Base-by-base conservation (phyloP, 257 asterid genomes). In the Cordia subcordata region DNA sequence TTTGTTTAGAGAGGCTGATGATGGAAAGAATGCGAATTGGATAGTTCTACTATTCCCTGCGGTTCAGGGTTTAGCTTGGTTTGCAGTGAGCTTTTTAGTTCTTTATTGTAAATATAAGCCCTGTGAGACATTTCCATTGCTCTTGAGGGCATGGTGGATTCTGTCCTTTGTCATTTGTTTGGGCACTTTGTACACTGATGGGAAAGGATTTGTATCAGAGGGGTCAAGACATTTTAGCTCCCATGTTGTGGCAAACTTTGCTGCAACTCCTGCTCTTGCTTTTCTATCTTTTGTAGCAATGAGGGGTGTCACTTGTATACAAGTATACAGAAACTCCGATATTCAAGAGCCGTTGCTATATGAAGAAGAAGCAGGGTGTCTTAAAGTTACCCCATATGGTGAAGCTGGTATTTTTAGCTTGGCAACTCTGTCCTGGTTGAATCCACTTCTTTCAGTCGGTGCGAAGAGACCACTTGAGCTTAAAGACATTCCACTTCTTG, bases 401-500 rank as follows among this genome's bases (percentile, higher is more conserved):
- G 93, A 93, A 61, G 99, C 99, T 56, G 94, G 99, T 5, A 11
- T 93, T 66, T 74, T 89, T 55, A 89, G 99, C 72, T 79, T 93
- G 73, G 81, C 71, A 60, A 82, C 95, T 65, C 94, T 93, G 66
- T 93, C 97, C 52, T 93, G 99, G 99, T 61, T 93, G 75, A 86
- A 86, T 68, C 96, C 95, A 45, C 95, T 93, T 65, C 97, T 93
- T 60, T 89, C 99, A 10, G 68, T 64, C 0, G 99, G 99, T 60
- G 94, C 95, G 27, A 93, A 82, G 74, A 89, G 94, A 62, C 97
- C 99, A 0, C 95, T 93, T 18, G 99, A 93, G 57, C 85, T 93
- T 17, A 93, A 81, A 65, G 97, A 93, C 45, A 85, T 91, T 44
- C 96, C 98, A 1, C 77, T 80, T 57, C 96, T 91, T 23, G 89